Base-by-base conservation (phyloP, 768 basidiomycete genomes). In the Boletus insuetus region DNA sequence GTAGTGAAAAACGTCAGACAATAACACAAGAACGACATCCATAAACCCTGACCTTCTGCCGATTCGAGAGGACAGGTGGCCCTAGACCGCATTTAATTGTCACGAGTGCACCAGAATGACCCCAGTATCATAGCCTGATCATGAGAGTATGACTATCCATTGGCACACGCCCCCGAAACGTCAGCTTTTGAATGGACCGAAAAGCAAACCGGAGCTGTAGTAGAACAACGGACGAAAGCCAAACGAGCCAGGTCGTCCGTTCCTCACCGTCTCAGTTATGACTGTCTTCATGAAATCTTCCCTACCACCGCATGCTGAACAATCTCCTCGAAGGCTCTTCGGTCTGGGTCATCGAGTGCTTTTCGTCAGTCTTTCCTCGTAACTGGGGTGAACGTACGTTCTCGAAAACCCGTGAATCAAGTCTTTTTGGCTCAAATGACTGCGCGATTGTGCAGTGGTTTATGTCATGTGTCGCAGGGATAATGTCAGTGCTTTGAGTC, bases 21-120 rank as follows among this genome's bases (percentile, higher is more conserved):
- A 19, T 13, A 35, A n/a, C 34, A 20, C 13, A 24, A 19, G 11
- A 29, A 9, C 19, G 26, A 8, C 37, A 20, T 39, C 20, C 34
- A 49, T 24, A 19, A 13, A 19, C 24, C 20, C 39, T 31, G 20
- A 83, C 87, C 76, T 88, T 87, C 67, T 91, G 84, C 34, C 78
- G 75, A 58, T 82, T 75, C 3, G 84, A 82, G 20, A 90, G 73
- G 12, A 66, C 67, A 13, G 73, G 65, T 8, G 83, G 79, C 5
- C 86, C 85, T 38, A 91, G 74, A 62, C 89, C 87, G 6, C 76
- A 73, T 0, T 82, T 79, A 52, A 91, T 89, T 12, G 82, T 84
- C 22, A 90, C 86, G 34, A 91, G 76, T n/a, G 89, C 86, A 26
- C 89, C 89, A 51, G 87, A 89, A 91, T 86, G 37, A 88, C 84